phyloP scores from a whole-genome alignment of 2,329 filamentous ascomycete genomes.

The Exophiala alcalophila region DNA sequence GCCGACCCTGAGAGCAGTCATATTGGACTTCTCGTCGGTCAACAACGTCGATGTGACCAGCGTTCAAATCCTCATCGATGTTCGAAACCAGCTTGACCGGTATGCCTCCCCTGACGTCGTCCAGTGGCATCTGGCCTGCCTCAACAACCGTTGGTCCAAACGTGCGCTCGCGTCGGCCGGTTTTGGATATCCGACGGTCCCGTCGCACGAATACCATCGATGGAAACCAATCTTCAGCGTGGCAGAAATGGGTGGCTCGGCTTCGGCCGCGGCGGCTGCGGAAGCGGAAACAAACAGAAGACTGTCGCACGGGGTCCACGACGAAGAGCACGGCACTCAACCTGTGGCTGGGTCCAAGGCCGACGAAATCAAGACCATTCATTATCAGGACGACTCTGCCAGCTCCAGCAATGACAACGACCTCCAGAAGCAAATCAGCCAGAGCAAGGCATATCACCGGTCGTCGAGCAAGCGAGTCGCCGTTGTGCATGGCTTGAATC shows the following conservation, averaged over 20 bases:
- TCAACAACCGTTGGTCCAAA: conserved; percentile 94
- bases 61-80: conserved; percentile 86
- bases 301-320: conserved; percentile 22
- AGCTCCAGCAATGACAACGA: conserved; percentile 37
- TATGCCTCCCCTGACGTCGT: conserved; percentile 78
- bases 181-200: conserved; percentile 74
- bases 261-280: conserved; percentile 67
- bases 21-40: conserved; percentile 89
- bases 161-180: conserved; percentile 81
- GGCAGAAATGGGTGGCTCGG: conserved; percentile 72
- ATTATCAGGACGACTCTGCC: conserved; percentile 29
- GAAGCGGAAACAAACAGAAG: conserved; percentile 59
- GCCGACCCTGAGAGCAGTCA: conserved; percentile 79
- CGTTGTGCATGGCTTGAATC: conserved; percentile 78
- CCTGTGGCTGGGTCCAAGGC: not conserved
- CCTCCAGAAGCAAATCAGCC: conserved; percentile 46
- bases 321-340: conserved; percentile 33
- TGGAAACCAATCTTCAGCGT: conserved; percentile 98
- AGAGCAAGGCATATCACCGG: conserved; percentile 47
- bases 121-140: conserved; percentile 93
- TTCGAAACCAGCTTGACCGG: conserved; percentile 86
- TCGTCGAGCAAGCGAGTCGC: conserved; percentile 46
- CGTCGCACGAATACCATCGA: conserved; percentile 54
- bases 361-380: conserved; percentile 4
- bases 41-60: conserved; percentile 94